Evolutionary conservation across 2,329 filamentous ascomycete species (phyloP).

Genomic region (Alternaria triticina): DNA sequence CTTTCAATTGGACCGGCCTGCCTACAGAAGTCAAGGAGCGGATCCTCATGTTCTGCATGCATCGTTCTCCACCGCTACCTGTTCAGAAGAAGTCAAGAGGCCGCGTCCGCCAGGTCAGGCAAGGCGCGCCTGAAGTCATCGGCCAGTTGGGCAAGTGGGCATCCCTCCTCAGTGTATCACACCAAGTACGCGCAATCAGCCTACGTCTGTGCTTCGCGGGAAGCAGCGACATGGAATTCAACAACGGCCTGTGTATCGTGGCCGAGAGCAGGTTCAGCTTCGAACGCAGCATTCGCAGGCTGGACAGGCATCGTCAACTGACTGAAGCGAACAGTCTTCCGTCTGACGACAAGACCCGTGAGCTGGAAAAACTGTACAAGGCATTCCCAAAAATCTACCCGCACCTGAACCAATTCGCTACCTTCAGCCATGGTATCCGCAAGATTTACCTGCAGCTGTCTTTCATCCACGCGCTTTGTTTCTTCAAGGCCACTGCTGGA

Average conservation of each 20-base stretch:
- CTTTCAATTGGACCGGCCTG: constrained; percentile 32
- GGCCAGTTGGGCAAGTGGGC: constrained; percentile 24
- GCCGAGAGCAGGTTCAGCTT: background rate
- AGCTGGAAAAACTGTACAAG: constrained; percentile 20
- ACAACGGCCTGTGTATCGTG: constrained; percentile 14
- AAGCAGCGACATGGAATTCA: constrained; percentile 3
- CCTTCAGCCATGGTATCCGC: constrained; percentile 33
- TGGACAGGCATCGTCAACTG: constrained; percentile 24
- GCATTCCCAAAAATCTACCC: constrained; percentile 29
- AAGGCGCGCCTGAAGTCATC: constrained; percentile 21
- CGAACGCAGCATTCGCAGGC: constrained; percentile 11
- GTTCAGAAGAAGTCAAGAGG: background rate
- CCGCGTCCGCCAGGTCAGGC: background rate
- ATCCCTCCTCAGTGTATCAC: constrained; percentile 25
- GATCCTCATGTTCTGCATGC: constrained; percentile 29
- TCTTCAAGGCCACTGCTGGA: constrained; percentile 33
- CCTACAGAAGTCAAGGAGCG: constrained; percentile 37
- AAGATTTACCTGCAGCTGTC: constrained; percentile 27
- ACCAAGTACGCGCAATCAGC: constrained; percentile 29
- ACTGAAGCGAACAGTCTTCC: constrained; percentile 15
- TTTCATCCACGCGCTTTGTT: constrained; percentile 28
- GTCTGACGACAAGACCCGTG: background rate
- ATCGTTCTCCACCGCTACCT: background rate
- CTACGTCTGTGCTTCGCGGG: constrained; percentile 30
- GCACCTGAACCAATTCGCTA: constrained; percentile 29